phyloP scores from a whole-genome alignment of 129 eudicot genomes.

The Erigeron canadensis region DNA sequence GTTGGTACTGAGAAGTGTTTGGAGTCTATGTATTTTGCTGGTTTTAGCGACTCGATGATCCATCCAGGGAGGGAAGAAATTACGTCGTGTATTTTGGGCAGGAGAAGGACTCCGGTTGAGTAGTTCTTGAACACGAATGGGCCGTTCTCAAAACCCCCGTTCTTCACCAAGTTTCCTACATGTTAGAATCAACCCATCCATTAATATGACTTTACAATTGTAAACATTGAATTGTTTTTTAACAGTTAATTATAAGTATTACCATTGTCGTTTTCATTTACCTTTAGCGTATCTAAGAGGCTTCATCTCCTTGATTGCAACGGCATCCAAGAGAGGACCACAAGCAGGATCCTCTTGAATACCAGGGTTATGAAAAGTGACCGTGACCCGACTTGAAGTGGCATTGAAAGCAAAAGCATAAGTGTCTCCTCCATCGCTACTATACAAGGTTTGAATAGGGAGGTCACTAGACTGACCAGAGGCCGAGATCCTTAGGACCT shows the following conservation, averaged over 20 bases:
- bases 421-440: slow-evolving; percentile 65
- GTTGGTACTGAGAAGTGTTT: slow-evolving; percentile 59
- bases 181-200: neutral
- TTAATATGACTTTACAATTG: neutral
- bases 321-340: slow-evolving; percentile 64
- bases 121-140: slow-evolving; percentile 64
- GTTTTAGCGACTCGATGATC: slow-evolving; percentile 73
- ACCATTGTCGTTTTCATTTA: slow-evolving; percentile 1
- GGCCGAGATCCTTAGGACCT: slow-evolving; percentile 42
- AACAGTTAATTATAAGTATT: neutral
- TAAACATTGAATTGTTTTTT: neutral
- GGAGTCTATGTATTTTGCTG: slow-evolving; percentile 68
- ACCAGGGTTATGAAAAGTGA: slow-evolving; percentile 63
- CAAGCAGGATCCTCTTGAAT: slow-evolving; percentile 67
- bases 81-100: slow-evolving; percentile 54
- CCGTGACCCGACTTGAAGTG: slow-evolving; percentile 25
- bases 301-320: slow-evolving; percentile 56
- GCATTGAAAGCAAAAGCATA: slow-evolving; percentile 64
- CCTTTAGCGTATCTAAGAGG: slow-evolving; percentile 42
- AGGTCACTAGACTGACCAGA: slow-evolving; percentile 42
- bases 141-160: slow-evolving; percentile 70
- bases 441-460: slow-evolving; percentile 56
- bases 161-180: slow-evolving; percentile 65
- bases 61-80: slow-evolving; percentile 76
- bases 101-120: slow-evolving; percentile 67